Evolutionary conservation across 1,139 yeast genomes (phyloP), one percentile per base, ranked within the genome.

Genomic region (Yamadazyma buinensis): DNA sequence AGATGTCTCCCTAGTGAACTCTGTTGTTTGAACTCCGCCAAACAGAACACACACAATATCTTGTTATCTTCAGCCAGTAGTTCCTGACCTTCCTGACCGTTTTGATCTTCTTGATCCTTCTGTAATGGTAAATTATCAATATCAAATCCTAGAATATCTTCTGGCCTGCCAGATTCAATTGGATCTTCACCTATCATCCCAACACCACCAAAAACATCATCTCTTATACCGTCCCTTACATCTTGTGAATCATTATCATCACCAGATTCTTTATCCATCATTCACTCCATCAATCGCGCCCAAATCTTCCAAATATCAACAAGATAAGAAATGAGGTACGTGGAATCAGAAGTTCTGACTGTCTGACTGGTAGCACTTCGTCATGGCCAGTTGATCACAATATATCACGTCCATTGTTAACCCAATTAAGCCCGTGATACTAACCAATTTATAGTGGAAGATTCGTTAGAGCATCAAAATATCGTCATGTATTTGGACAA

Each of bases 401-500:
- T n/a, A n/a, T n/a, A n/a, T n/a, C n/a, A n/a, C n/a, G n/a, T n/a
- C n/a, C n/a, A n/a, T n/a, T n/a, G n/a, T n/a, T n/a, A n/a, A n/a
- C n/a, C n/a, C n/a, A n/a, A n/a, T n/a, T n/a, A n/a, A n/a, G n/a
- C n/a, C n/a, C n/a, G n/a, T n/a, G n/a, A 22, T 22, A 22, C 23
- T 22, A 22, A 22, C 23, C 6, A n/a, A 6, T 12, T n/a, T 6
- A 4, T 44, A 86, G 95, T 65, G 95, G 95, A 29, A 82, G 85
- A 59, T 87, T 88, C 57, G 97, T 92, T 28, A 84, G 97, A 64
- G 95, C 97, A 14, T 88, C 97, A 21, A 92, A 92, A 57, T 92
- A 81, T 56, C 86, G 98, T 57, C 97, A 92, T 58, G 97, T 92
- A 17, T 92, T 76, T 60, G 97, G 97, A 29, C 97, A 90, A 61